These are phyloP conservation scores for Smittium culicis DNA, from an alignment of 371 early-diverging fungal genomes.

Conservation along the genomic window DNA sequence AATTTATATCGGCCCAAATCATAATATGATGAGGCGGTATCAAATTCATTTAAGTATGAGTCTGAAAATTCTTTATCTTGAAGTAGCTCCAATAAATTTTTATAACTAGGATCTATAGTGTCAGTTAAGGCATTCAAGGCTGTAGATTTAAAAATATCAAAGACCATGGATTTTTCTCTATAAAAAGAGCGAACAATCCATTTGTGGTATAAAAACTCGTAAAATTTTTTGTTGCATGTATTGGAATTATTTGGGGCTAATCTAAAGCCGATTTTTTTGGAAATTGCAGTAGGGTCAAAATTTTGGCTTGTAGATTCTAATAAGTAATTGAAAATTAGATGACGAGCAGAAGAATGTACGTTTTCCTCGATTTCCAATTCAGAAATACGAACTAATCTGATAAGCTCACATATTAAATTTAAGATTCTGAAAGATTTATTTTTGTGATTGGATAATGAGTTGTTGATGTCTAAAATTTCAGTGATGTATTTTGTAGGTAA, in stretches of 20 bases:
- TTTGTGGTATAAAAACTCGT: slow-evolving; percentile 3
- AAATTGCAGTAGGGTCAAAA: no score
- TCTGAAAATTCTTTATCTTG: neutral
- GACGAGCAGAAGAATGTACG: slow-evolving; percentile 6
- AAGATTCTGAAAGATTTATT: neutral
- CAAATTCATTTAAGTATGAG: neutral
- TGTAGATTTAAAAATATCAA: neutral
- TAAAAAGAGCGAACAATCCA: slow-evolving; percentile 6
- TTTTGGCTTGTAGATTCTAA: no score
- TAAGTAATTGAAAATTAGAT: slow-evolving; percentile 6
- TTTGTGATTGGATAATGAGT: no score
- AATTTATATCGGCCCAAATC: neutral
- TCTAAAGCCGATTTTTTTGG: no score
- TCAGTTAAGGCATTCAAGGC: neutral
- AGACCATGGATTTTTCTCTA: slow-evolving; percentile 2
- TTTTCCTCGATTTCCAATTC: slow-evolving; percentile 5
- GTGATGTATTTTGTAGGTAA: neutral
- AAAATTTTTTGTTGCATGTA: no score
- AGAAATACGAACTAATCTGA: neutral
- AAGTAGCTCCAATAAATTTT: neutral
- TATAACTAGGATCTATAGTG: neutral
- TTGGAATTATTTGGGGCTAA: no score
- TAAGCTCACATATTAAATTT: neutral
- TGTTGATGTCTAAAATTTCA: neutral
- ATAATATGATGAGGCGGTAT: neutral